Conservation (phyloP, 495 filamentous ascomycete genomes). For the Aspergillus mulundensis region DNA sequence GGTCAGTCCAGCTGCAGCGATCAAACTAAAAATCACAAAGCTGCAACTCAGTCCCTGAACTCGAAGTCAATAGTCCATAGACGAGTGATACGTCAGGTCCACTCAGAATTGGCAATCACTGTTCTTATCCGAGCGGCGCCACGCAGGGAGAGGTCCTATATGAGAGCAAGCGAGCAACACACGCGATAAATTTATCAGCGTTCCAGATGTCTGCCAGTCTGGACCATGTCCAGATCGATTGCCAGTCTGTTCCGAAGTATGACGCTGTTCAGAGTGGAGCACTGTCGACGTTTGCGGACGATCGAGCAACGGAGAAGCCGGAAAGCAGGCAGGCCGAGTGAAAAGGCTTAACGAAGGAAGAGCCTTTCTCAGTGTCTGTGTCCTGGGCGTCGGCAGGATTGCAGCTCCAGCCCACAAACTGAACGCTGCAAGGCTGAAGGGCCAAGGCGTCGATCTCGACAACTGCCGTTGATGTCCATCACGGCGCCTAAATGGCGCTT, state of each 20-base stretch:
- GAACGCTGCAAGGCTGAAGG: slow-evolving; percentile 9
- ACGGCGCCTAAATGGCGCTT: not conserved
- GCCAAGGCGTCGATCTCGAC: slow-evolving; percentile 9
- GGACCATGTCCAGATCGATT: not conserved
- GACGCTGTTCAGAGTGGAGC: slow-evolving; percentile 10
- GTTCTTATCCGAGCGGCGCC: no score
- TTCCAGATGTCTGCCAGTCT: not conserved
- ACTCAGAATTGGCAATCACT: not conserved
- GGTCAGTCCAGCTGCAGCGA: slow-evolving; percentile 5
- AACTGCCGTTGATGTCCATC: not conserved
- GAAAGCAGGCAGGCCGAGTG: not conserved
- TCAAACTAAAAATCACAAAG: slow-evolving; percentile 1
- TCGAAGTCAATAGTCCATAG: slow-evolving; percentile 16
- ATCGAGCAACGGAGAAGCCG: not conserved
- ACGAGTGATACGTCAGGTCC: slow-evolving; percentile 19
- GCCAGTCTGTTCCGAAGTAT: not conserved
- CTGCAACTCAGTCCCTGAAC: slow-evolving; percentile 12
- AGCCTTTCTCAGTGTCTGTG: not conserved
- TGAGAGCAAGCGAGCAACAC: not conserved
- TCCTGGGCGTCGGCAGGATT: not conserved
- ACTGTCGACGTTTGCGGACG: slow-evolving; percentile 16
- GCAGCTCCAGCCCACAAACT: not conserved
- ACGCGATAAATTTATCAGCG: not conserved
- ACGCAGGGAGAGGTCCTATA: not conserved
- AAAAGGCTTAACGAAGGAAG: not conserved